phyloP scores from a whole-genome alignment of 2,329 filamentous ascomycete genomes.

The Colletotrichum gloeosporioides region DNA sequence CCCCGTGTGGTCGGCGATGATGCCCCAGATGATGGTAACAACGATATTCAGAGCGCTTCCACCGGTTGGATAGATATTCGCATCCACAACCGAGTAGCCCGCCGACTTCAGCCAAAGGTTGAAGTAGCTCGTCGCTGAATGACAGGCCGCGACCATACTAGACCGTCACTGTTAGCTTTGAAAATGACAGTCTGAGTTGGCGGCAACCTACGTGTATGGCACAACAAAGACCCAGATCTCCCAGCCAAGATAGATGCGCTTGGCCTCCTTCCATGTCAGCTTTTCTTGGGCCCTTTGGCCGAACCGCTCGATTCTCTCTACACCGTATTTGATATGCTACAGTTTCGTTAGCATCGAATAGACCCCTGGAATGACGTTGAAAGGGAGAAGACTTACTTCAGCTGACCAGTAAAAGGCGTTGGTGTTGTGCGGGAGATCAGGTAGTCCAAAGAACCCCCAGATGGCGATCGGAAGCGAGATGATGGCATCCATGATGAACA shows the following conservation, averaged over 20 bases:
- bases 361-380: not conserved
- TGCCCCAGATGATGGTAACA: conserved; percentile 16
- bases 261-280: conserved; percentile 16
- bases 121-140: conserved; percentile 26
- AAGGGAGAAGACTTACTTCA: not conserved
- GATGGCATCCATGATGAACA: conserved; percentile 44
- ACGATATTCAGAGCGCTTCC: conserved; percentile 22
- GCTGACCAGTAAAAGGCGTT: conserved; percentile 20
- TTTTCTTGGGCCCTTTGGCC: conserved; percentile 22
- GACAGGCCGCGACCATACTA: conserved; percentile 20
- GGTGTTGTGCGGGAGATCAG: conserved; percentile 23
- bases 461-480: conserved; percentile 27
- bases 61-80: conserved; percentile 46
- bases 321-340: conserved; percentile 21
- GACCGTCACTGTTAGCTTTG: not conserved
- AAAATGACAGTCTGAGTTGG: not conserved
- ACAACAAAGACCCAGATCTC: conserved; percentile 24
- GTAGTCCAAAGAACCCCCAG: conserved; percentile 26
- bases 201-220: conserved; percentile 23
- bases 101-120: conserved; percentile 45
- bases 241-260: conserved; percentile 21
- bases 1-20: conserved; percentile 25
- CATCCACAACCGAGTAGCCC: conserved; percentile 54
- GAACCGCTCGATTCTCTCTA: conserved; percentile 26
- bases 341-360: not conserved